Conservation (phyloP, 1,284 basidiomycete species). For the Cryptococcus hybrid region DNA sequence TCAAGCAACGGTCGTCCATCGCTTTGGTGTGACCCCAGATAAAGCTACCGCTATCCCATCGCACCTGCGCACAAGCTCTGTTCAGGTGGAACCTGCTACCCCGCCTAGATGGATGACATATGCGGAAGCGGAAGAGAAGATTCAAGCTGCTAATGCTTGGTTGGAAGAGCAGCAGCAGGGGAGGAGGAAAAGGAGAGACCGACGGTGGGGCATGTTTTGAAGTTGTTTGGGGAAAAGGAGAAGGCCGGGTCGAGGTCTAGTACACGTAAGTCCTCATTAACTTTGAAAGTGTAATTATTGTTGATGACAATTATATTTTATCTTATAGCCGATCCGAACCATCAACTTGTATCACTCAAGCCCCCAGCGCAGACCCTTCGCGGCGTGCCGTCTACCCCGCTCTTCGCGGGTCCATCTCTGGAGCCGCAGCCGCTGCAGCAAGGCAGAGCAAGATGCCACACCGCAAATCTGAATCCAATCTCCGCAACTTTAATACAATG, state of each 20-base stretch:
- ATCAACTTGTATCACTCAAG: constrained; percentile 29
- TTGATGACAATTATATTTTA: neutral
- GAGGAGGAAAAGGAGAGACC: constrained; percentile 35
- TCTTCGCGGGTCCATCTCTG: constrained; percentile 12
- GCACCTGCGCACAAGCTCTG: constrained; percentile 28
- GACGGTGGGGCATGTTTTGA: constrained; percentile 32
- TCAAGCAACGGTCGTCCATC: constrained; percentile 5
- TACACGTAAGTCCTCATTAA: constrained; percentile 13
- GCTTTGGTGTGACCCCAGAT: constrained; percentile 31
- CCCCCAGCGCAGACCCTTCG: constrained; percentile 24
- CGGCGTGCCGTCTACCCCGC: constrained; percentile 34
- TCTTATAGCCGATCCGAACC: constrained; percentile 19
- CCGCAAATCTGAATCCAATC: constrained; percentile 40
- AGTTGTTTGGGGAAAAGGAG: constrained; percentile 28
- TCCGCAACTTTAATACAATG: constrained; percentile 37
- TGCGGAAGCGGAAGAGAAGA: constrained; percentile 35
- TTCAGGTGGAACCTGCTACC: constrained; percentile 39
- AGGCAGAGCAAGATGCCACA: constrained; percentile 13
- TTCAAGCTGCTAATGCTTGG: constrained; percentile 21
- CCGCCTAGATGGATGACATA: constrained; percentile 36
- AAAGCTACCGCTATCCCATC: constrained; percentile 20
- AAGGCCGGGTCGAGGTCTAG: constrained; percentile 15
- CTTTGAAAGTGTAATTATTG: constrained; percentile 2
- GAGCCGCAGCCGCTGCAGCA: constrained; percentile 9
- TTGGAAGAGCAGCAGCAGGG: constrained; percentile 14